Conservation (phyloP, 108 stramenopile species). For the Pseudonitzschia pungens region DNA sequence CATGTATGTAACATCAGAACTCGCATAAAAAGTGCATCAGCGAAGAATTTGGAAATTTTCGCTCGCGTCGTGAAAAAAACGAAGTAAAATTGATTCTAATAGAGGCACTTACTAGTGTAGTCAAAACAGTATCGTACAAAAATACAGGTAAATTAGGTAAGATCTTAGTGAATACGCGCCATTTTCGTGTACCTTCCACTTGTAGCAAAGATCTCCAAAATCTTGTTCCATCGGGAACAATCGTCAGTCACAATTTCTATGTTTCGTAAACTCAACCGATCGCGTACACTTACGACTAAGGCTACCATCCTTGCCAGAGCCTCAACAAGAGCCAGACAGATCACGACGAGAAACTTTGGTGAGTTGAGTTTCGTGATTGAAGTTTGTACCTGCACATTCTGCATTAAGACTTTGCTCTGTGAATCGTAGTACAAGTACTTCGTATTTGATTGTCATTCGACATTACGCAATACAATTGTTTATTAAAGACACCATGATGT, state of each 20-base stretch:
- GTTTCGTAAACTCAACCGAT: conserved; percentile 7
- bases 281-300: not conserved
- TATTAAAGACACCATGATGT: conserved; percentile 11
- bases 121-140: too few species aligned
- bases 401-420: not conserved
- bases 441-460: too few species aligned
- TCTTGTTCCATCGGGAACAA: not conserved
- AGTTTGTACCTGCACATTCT: not conserved
- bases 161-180: not conserved
- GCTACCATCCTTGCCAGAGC: not conserved
- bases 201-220: conserved; percentile 5
- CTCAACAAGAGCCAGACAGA: not conserved
- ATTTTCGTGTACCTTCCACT: conserved; percentile 4
- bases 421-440: too few species aligned
- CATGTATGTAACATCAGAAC: too few species aligned
- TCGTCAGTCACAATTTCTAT: conserved; percentile 10
- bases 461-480: too few species aligned
- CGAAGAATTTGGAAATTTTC: too few species aligned
- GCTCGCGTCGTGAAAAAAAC: too few species aligned
- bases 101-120: too few species aligned
- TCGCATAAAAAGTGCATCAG: too few species aligned
- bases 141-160: too few species aligned
- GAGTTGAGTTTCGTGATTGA: not conserved
- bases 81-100: too few species aligned
- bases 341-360: conserved; percentile 5